These are phyloP conservation scores for Fusarium metavorans DNA, from an alignment of 2,329 filamentous ascomycete species.

Conservation along the genomic window DNA sequence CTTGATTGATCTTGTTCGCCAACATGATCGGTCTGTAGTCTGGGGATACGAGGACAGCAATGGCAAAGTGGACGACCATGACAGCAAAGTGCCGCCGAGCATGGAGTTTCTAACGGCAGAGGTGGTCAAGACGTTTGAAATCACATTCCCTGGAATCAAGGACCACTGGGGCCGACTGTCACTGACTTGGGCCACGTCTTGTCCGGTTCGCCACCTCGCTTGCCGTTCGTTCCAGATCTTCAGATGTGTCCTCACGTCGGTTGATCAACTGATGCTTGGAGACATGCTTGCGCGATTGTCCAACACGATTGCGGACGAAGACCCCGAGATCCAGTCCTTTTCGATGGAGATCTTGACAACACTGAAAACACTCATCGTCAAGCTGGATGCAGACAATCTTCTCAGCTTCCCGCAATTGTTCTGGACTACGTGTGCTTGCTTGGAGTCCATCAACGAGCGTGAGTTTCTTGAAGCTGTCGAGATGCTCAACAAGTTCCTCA, in stretches of 20 bases:
- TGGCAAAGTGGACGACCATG: constrained; percentile 78
- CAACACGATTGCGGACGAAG: constrained; percentile 96
- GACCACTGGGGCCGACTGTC: constrained; percentile 93
- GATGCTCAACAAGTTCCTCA: constrained; percentile 89
- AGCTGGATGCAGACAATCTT: constrained; percentile 82
- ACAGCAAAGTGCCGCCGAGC: constrained; percentile 83
- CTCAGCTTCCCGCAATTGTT: constrained; percentile 95
- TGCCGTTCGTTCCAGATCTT: constrained; percentile 99
- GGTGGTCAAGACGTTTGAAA: constrained; percentile 86
- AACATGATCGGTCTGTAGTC: constrained; percentile 84
- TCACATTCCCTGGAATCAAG: constrained; percentile 86
- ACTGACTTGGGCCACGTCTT: constrained; percentile 95
- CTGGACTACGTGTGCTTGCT: constrained; percentile 96
- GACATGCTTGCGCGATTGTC: constrained; percentile 96
- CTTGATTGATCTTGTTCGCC: constrained; percentile 87
- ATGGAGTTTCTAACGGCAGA: constrained; percentile 89
- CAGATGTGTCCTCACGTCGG: constrained; percentile 87
- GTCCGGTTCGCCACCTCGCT: constrained; percentile 92
- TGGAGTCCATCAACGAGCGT: constrained; percentile 95
- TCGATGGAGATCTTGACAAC: constrained; percentile 98
- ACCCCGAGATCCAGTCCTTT: constrained; percentile 94
- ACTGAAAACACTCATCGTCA: constrained; percentile 88
- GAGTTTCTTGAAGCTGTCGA: constrained; percentile 93
- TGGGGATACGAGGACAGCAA: constrained; percentile 97
- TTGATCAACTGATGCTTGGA: constrained; percentile 94